Conservation (phyloP, 108 stramenopile genomes). For the Cylindrotheca fusiformis region DNA sequence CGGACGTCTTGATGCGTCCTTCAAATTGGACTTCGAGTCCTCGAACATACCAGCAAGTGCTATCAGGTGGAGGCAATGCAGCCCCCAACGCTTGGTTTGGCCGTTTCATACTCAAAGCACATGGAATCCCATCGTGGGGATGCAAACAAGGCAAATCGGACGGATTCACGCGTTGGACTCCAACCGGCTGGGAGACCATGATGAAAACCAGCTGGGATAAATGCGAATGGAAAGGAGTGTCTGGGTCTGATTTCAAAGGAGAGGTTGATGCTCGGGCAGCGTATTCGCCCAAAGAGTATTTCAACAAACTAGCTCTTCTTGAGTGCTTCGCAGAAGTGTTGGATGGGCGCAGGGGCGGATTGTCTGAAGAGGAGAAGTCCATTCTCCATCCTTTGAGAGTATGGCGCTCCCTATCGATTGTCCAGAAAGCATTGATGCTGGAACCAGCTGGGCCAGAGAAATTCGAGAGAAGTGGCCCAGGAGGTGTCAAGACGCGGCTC, state of each 20-base stretch:
- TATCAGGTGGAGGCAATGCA: slow-evolving; percentile 39
- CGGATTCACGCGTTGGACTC: slow-evolving; percentile 36
- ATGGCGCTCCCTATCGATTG: slow-evolving; percentile 18
- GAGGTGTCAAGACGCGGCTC: slow-evolving; percentile 9
- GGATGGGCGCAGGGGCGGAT: slow-evolving; percentile 9
- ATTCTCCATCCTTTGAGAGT: slow-evolving; percentile 14
- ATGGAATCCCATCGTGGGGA: slow-evolving; percentile 61
- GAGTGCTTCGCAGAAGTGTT: slow-evolving; percentile 23
- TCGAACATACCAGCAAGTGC: slow-evolving; percentile 33
- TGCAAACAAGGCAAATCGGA: slow-evolving; percentile 22
- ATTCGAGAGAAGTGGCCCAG: slow-evolving; percentile 4
- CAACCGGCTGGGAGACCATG: slow-evolving; percentile 33
- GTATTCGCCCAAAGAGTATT: slow-evolving; percentile 11
- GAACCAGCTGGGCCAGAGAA: slow-evolving; percentile 9
- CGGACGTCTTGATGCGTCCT: slow-evolving; percentile 34
- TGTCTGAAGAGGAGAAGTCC: slow-evolving; percentile 11
- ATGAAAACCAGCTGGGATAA: slow-evolving; percentile 19
- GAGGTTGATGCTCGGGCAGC: slow-evolving; percentile 8
- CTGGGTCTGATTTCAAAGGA: slow-evolving; percentile 24
- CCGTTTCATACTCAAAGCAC: slow-evolving; percentile 33
- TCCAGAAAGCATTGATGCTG: slow-evolving; percentile 22
- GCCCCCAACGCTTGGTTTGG: slow-evolving; percentile 52
- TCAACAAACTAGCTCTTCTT: slow-evolving; percentile 7
- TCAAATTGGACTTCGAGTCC: slow-evolving; percentile 33
- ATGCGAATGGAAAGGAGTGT: slow-evolving; percentile 20